A percentile compares a stretch with the other conserved stretches of the same genome.
These are phyloP conservation scores for Citrus reticulata DNA, from an alignment of 345 rosid species.

Conservation along the genomic window DNA sequence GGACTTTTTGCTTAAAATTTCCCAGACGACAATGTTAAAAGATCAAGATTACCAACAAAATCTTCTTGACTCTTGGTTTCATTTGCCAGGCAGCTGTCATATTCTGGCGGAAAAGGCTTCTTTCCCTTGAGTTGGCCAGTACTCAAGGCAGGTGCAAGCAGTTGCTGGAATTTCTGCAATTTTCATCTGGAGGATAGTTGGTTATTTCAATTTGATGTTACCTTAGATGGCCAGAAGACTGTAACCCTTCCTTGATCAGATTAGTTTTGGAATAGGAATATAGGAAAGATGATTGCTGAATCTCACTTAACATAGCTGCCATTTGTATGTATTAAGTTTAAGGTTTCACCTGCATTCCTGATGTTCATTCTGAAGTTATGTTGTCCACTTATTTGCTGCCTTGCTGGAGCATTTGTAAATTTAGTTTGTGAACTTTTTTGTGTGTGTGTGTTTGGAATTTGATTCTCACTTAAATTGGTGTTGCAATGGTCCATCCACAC, in stretches of 20 bases:
- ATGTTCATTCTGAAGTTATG: neutral
- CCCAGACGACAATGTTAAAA: neutral
- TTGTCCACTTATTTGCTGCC: neutral
- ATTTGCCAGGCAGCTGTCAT: neutral
- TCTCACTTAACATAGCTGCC: neutral
- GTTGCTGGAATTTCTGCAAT: neutral
- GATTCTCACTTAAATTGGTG: too few species aligned
- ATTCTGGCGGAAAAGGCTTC: neutral
- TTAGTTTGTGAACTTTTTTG: neutral
- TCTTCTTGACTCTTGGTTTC: neutral
- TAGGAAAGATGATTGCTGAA: neutral
- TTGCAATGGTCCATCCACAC: neutral
- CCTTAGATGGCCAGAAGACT: neutral
- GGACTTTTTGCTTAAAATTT: neutral
- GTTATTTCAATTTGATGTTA: neutral
- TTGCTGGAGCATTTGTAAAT: neutral
- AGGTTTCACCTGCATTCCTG: neutral
- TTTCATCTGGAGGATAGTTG: neutral
- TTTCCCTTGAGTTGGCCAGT: neutral
- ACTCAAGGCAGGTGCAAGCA: neutral
- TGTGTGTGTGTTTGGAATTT: neutral
- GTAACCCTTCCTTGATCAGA: neutral
- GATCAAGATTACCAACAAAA: neutral
- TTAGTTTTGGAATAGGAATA: neutral
- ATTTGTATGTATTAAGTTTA: neutral